Evolutionary conservation across 2,329 filamentous ascomycete species (phyloP).

Genomic region (Aspergillus ochraceoroseus): DNA sequence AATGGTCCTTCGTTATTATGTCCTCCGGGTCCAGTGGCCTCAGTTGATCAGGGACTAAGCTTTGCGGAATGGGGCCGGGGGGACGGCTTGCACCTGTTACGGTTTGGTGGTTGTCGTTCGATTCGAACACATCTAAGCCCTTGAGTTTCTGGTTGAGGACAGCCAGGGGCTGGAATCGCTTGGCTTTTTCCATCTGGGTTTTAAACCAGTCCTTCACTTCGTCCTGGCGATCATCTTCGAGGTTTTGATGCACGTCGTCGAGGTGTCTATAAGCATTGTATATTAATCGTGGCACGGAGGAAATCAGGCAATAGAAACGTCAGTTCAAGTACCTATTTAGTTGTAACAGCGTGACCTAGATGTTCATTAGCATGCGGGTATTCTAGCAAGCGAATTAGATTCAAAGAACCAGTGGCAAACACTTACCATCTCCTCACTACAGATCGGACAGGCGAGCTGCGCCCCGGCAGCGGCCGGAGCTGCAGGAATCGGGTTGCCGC

Average conservation of each 20-base stretch:
- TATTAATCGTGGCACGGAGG: slow-evolving; percentile 17
- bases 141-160: slow-evolving; percentile 91
- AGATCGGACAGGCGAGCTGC: slow-evolving; percentile 90
- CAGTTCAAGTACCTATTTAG: slow-evolving; percentile 67
- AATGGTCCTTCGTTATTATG: slow-evolving; percentile 79
- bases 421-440: slow-evolving; percentile 89
- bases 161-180: slow-evolving; percentile 85
- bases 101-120: slow-evolving; percentile 63
- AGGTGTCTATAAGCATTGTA: slow-evolving; percentile 55
- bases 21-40: slow-evolving; percentile 72
- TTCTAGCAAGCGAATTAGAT: neutral
- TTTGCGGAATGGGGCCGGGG: slow-evolving; percentile 22
- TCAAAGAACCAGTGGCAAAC: slow-evolving; percentile 19
- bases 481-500: slow-evolving; percentile 47
- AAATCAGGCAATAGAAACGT: slow-evolving; percentile 1
- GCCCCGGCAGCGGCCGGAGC: slow-evolving; percentile 55
- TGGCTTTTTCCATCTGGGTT: slow-evolving; percentile 87
- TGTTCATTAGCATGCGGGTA: slow-evolving; percentile 11
- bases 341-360: slow-evolving; percentile 80
- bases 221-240: slow-evolving; percentile 82
- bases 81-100: slow-evolving; percentile 36
- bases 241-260: slow-evolving; percentile 84
- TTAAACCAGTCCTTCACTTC: slow-evolving; percentile 98
- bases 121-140: slow-evolving; percentile 87
- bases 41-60: slow-evolving; percentile 32